Base-by-base conservation (phyloP, 345 rosid genomes). In the Lenwebbia sp. region DNA sequence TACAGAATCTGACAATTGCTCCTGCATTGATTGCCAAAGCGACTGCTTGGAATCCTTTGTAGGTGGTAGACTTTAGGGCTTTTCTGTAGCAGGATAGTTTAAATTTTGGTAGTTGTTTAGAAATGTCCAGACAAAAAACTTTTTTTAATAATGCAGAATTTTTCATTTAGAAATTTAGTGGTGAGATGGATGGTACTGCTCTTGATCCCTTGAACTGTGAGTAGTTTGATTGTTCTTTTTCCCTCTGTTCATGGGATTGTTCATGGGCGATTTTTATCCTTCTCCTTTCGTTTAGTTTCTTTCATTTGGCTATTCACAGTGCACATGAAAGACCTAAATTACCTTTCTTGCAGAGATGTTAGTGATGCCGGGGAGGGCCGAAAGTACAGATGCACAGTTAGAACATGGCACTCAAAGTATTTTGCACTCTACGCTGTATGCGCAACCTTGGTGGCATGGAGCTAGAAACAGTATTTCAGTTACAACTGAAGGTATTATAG, bases 371-470 rank as follows among this genome's bases (percentile, higher is more conserved):
- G 88, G 92, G 82, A 93, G 91, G 85, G 56, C 85, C 51, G 90
- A 85, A 52, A 86, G 76, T 78, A 88, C 47, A 84, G 88, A 89
- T 88, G 88, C 37, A 26, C 88, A 62, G 74, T 54, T 88, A 83
- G 91, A 87, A 40, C 91, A 74, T 51, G 87, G 88, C 86, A 83
- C 86, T 60, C 91, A 54, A 26, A 84, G 76, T 49, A 82, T 89
- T 83, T 86, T 86, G 78, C 92, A 90, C 30, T 86, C 95, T 14
- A 54, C 85, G 41, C 28, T 84, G 54, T 89, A 86, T 84, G 74
- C 87, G 33, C 92, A 92, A 65, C 94, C 93, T 51, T 92, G 94
- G 95, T 93, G 95, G 95, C 89, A 84, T 55, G 81, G 81, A 37
- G 47, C 26, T 70, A 70, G 81, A 37, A 93, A 86, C 60, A 85